Base-by-base conservation (phyloP, 164 flowering plant genomes). In the Kalanchoe fedtschenkoi region DNA sequence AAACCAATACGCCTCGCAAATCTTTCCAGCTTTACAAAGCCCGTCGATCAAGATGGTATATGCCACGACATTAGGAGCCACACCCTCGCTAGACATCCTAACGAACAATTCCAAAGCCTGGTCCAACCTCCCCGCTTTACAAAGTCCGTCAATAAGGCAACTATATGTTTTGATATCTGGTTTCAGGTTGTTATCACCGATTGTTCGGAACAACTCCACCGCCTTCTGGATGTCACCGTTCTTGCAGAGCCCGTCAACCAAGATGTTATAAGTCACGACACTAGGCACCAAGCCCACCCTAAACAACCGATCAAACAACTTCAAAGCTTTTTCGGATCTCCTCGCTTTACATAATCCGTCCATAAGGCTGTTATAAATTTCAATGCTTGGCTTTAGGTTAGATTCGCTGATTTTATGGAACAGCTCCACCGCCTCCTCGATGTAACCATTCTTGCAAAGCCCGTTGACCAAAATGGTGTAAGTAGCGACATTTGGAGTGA, bases 231-330 rank as follows among this genome's bases (percentile, higher is more conserved):
- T n/a, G n/a, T n/a, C n/a, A n/a, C n/a, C n/a, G n/a, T n/a, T n/a
- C 46, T 42, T 42, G 46, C 46, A 42, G n/a, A 42, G 46, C 46
- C 46, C 46, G n/a, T 42, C 17, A 42, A 42, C n/a, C 46, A 42
- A 13, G 14, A 19, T 13, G n/a, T 42, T 42, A 42, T 1, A 42
- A 15, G n/a, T n/a, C n/a, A n/a, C n/a, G n/a, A n/a, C n/a, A n/a
- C n/a, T n/a, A n/a, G n/a, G n/a, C n/a, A n/a, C 17, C n/a, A 42
- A 19, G 17, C 46, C 46, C 5, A 1, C 5, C 1, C 17, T 1
- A 15, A 42, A 42, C 14, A 42, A 5, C 2, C n/a, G 14, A 42
- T 19, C n/a, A 42, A 42, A 42, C 46, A 42, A 19, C 46, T n/a
- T n/a, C n/a, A n/a, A n/a, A n/a, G n/a, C n/a, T n/a, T n/a, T n/a